These are phyloP conservation scores for Ogataea methylovora DNA, from an alignment of 805 yeast genomes.

Conservation along the genomic window DNA sequence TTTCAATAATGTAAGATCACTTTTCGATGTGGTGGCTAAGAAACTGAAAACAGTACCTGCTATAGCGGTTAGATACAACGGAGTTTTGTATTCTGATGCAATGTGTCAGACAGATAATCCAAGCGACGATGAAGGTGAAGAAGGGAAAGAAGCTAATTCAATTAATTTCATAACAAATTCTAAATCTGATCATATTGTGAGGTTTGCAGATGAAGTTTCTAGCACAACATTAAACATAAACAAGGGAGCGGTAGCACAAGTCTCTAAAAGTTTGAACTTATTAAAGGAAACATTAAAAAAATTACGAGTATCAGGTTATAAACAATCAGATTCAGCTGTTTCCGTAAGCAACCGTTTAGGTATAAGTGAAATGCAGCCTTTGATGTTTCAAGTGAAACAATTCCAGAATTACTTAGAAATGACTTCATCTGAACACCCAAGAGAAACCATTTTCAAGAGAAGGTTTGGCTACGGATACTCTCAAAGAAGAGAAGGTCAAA, in stretches of 20 bases:
- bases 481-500: conserved; percentile 4
- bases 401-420: conserved; percentile 23
- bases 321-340: conserved; percentile 7
- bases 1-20: conserved; percentile 18
- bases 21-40: conserved; percentile 20
- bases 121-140: conserved; percentile 9
- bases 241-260: conserved; percentile 6
- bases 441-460: conserved; percentile 23
- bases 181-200: conserved; percentile 5
- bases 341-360: conserved; percentile 9
- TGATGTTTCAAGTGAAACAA: conserved; percentile 24
- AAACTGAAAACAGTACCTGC: conserved; percentile 28
- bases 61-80: conserved; percentile 35
- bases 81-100: conserved; percentile 28
- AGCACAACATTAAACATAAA: no score
- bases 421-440: conserved; percentile 26
- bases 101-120: conserved; percentile 17
- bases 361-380: conserved; percentile 28
- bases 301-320: conserved; percentile 18
- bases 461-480: conserved; percentile 11
- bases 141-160: conserved; percentile 8
- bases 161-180: conserved; percentile 4
- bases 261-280: conserved; percentile 19
- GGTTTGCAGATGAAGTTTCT: conserved; percentile 16
- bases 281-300: conserved; percentile 22